phyloP scores from a whole-genome alignment of 179 eudicot genomes.

The Heliamphora ciliata region DNA sequence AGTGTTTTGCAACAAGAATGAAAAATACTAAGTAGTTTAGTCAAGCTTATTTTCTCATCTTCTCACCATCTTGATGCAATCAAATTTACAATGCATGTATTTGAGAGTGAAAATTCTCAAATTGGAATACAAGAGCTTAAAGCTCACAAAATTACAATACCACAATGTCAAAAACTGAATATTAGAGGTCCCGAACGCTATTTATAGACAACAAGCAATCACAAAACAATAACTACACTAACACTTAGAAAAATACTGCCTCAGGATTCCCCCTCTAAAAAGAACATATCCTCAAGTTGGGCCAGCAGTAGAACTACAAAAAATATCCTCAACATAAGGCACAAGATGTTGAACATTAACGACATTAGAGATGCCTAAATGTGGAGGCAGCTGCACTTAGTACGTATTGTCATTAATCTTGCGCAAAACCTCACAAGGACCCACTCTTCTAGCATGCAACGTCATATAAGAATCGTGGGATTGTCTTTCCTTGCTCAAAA shows the following conservation, averaged over 20 bases:
- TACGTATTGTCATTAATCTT: background rate
- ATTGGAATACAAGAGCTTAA: too few species aligned
- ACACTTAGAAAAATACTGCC: background rate
- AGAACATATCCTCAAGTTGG: background rate
- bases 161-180: too few species aligned
- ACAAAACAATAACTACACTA: too few species aligned
- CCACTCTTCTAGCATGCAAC: background rate
- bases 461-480: background rate
- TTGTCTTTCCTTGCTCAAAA: background rate
- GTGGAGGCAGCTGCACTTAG: background rate
- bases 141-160: too few species aligned
- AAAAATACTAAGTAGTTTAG: too few species aligned
- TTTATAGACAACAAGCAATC: too few species aligned
- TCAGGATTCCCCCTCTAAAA: slow-evolving; percentile 8
- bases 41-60: too few species aligned
- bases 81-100: too few species aligned
- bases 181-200: too few species aligned
- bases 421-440: background rate
- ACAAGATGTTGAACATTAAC: background rate
- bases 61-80: too few species aligned
- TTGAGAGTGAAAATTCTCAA: too few species aligned
- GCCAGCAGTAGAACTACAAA: background rate
- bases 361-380: background rate
- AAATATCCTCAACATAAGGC: background rate
- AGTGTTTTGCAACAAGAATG: too few species aligned